Percentiles rank a stretch among this genome's conserved stretches.
Conservation (phyloP, 2,329 filamentous ascomycete species). For the Emmonsiellopsis sp. region DNA sequence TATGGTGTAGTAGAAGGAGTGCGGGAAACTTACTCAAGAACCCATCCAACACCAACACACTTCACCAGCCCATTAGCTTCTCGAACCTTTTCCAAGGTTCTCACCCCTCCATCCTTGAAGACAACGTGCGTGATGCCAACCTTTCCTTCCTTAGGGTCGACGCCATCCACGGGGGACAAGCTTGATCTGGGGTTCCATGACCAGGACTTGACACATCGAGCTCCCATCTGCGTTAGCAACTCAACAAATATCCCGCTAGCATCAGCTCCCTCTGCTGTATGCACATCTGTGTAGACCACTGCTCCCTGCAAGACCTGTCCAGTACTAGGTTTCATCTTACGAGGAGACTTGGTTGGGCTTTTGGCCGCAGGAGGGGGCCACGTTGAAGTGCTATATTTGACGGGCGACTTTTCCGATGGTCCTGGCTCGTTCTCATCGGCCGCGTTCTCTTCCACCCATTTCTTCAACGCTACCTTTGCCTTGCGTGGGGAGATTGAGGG, state of each 20-base stretch:
- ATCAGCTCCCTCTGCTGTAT: conserved; percentile 71
- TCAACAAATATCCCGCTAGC: conserved; percentile 74
- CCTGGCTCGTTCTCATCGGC: background rate
- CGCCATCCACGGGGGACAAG: conserved; percentile 24
- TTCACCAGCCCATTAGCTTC: conserved; percentile 64
- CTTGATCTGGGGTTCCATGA: conserved; percentile 55
- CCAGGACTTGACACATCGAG: conserved; percentile 68
- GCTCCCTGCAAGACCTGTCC: conserved; percentile 54
- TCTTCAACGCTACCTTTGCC: conserved; percentile 4
- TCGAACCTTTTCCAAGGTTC: conserved; percentile 67
- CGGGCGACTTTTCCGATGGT: background rate
- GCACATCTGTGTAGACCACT: conserved; percentile 73
- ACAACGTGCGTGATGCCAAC: conserved; percentile 80
- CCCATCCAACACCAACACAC: conserved; percentile 82
- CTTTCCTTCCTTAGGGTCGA: conserved; percentile 35
- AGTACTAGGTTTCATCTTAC: conserved; percentile 13
- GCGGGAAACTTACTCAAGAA: conserved; percentile 61
- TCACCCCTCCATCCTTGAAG: conserved; percentile 75
- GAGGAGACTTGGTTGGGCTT: conserved; percentile 21
- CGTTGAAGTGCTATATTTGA: background rate
- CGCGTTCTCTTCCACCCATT: conserved; percentile 4
- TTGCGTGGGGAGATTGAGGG: conserved; percentile 19
- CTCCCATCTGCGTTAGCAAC: conserved; percentile 70
- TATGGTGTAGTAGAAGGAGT: conserved; percentile 4
- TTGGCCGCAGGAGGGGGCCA: conserved; percentile 4